Base-by-base conservation (phyloP, 768 basidiomycete species). In the Pleurotus platypus region DNA sequence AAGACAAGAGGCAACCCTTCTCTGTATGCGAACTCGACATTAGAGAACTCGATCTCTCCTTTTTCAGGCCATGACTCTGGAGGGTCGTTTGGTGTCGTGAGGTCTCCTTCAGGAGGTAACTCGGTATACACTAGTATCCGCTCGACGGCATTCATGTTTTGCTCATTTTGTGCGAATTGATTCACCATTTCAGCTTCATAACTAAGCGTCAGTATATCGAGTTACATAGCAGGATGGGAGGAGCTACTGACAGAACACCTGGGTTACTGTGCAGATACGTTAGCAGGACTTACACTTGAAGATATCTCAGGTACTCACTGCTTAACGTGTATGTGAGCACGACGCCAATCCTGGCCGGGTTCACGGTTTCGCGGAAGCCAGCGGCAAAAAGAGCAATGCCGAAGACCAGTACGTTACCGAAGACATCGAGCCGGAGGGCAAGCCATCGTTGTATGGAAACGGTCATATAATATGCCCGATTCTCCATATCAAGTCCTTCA, bases 61-160 rank as follows among this genome's bases (percentile, higher is more conserved):
- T 71, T 62, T 2, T 70, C 64, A 1, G 82, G 83, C 83, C 82
- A 85, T 6, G 73, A 64, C 9, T 69, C 55, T 0, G 78, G 74
- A 13, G 80, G 79, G 56, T 84, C 82, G 24, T 76, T 66, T 1
- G 76, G 66, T 13, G 70, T 76, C 2, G 66, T 67, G 1, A 69
- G 55, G n/a, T 63, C 71, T 7, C 81, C 85, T 66, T 90, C 89
- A 0, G 77, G 59, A 1, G 76, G 75, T 2, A 94, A 76, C 43
- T 86, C 77, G 8, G 80, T 77, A 68, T 90, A 92, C 49, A 86
- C 79, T n/a, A 85, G 69, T 3, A 90, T 74, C 16, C 89, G 79
- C 63, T 90, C 88, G 5, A 86, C 86, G 0, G 84, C 81, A 62
- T 89, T 88, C 81, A 89, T 87, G 63, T 85, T 84, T 66, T 86